Conservation (phyloP, 805 yeast species). For the Cyberlindnera euphorbiae region DNA sequence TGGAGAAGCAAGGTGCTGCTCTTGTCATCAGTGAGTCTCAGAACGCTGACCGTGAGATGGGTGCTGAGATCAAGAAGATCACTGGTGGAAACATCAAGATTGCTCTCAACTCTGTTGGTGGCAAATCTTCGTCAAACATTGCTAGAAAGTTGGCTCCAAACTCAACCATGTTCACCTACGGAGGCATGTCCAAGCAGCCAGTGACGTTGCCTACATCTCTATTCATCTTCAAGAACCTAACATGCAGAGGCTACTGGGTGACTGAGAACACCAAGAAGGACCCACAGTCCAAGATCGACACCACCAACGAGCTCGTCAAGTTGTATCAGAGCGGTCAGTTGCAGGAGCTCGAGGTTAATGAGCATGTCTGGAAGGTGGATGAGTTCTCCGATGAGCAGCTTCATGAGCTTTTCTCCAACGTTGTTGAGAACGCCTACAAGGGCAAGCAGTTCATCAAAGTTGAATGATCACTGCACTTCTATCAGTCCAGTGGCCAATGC, state of each 20-base stretch:
- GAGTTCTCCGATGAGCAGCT: constrained; percentile 34
- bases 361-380: constrained; percentile 27
- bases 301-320: constrained; percentile 51
- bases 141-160: constrained; percentile 75
- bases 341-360: constrained; percentile 35
- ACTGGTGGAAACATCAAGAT: constrained; percentile 54
- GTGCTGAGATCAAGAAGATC: constrained; percentile 52
- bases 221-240: constrained; percentile 84
- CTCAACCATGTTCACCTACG: constrained; percentile 85
- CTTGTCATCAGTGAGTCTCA: constrained; percentile 85
- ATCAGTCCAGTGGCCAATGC: too few species aligned
- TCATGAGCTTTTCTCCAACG: constrained; percentile 29
- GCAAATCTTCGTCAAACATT: constrained; percentile 73
- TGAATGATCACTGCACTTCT: constrained; percentile 20
- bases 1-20: constrained; percentile 73
- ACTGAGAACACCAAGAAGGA: constrained; percentile 57
- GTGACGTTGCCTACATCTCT: constrained; percentile 85
- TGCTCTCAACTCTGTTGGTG: constrained; percentile 93
- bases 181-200: constrained; percentile 97
- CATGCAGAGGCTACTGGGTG: constrained; percentile 91
- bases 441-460: constrained; percentile 43
- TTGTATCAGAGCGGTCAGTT: constrained; percentile 55
- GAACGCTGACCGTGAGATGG: constrained; percentile 63
- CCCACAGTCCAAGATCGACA: constrained; percentile 54
- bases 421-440: constrained; percentile 33